These are phyloP conservation scores for Ogataea siamensis DNA, from an alignment of 805 yeast genomes.

Conservation along the genomic window DNA sequence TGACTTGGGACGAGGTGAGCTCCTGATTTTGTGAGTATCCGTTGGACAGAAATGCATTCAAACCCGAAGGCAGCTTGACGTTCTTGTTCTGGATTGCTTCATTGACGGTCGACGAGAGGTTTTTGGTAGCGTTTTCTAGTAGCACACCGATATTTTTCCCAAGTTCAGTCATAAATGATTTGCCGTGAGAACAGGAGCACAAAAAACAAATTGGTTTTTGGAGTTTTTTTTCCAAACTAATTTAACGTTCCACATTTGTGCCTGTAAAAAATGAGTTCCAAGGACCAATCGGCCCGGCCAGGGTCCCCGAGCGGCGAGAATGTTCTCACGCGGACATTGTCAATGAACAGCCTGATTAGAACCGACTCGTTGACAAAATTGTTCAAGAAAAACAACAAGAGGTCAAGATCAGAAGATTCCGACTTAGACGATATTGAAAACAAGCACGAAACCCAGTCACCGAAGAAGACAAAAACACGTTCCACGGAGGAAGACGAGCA, in stretches of 20 bases:
- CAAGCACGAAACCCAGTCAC: conserved; percentile 12
- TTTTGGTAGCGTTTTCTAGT: conserved; percentile 74
- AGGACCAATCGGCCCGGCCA: not conserved
- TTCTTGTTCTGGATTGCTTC: conserved; percentile 50
- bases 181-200: not conserved
- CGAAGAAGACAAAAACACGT: conserved; percentile 10
- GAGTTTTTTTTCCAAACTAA: conserved; percentile 2
- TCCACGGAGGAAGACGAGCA: conserved; percentile 27
- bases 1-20: conserved; percentile 64
- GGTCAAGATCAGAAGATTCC: conserved; percentile 17
- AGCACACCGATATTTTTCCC: conserved; percentile 54
- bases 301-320: conserved; percentile 5
- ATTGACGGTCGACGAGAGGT: conserved; percentile 81
- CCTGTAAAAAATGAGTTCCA: conserved; percentile 3
- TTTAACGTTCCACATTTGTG: conserved; percentile 1
- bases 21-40: conserved; percentile 21
- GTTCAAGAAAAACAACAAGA: conserved; percentile 21
- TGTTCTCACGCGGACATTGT: conserved; percentile 13
- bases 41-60: conserved; percentile 23
- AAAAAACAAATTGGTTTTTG: conserved; percentile 2
- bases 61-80: conserved; percentile 20
- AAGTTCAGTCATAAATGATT: conserved; percentile 20
- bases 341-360: conserved; percentile 20
- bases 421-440: conserved; percentile 10
- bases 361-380: conserved; percentile 25